Conservation (phyloP, 2,329 filamentous ascomycete genomes). For the Fusarium hainanense region DNA sequence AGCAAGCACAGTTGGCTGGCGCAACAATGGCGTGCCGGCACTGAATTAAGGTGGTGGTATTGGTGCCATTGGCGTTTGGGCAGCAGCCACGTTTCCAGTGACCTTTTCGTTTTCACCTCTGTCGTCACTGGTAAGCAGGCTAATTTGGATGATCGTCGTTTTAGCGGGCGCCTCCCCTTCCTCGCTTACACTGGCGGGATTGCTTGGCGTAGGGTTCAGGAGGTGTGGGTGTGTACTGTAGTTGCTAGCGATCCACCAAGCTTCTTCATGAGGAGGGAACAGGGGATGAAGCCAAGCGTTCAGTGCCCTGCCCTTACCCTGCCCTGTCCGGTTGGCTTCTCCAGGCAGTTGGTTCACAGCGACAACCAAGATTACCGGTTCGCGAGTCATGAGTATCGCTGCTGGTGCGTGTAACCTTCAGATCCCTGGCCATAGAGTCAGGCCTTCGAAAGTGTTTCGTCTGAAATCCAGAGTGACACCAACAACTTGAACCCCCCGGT, state of each 20-base stretch:
- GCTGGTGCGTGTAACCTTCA: slow-evolving; percentile 20
- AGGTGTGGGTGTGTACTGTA: slow-evolving; percentile 22
- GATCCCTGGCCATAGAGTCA: slow-evolving; percentile 8
- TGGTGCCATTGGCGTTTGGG: slow-evolving; percentile 35
- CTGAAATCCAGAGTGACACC: slow-evolving; percentile 2
- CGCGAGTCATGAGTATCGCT: slow-evolving; percentile 28
- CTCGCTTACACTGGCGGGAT: slow-evolving; percentile 46
- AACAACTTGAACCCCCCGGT: slow-evolving; percentile 1
- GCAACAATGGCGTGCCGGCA: slow-evolving; percentile 35
- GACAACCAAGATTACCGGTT: slow-evolving; percentile 33
- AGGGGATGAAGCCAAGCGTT: slow-evolving; percentile 36
- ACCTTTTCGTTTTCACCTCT: slow-evolving; percentile 30
- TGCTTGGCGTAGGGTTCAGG: slow-evolving; percentile 37
- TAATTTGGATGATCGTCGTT: slow-evolving; percentile 47
- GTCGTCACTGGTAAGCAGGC: slow-evolving; percentile 43
- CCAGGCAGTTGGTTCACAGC: slow-evolving; percentile 29
- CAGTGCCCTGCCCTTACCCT: slow-evolving; percentile 35
- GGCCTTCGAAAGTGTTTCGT: slow-evolving; percentile 23
- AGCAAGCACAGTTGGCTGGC: slow-evolving; percentile 26
- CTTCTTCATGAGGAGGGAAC: slow-evolving; percentile 38
- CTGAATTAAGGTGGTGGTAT: slow-evolving; percentile 26
- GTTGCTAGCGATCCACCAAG: slow-evolving; percentile 41
- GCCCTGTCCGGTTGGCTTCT: slow-evolving; percentile 14
- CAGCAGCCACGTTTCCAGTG: slow-evolving; percentile 28
- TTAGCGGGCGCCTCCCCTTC: slow-evolving; percentile 48